phyloP scores from a whole-genome alignment of 2,329 filamentous ascomycete species.

The Chrysosporium queenslandicum region DNA sequence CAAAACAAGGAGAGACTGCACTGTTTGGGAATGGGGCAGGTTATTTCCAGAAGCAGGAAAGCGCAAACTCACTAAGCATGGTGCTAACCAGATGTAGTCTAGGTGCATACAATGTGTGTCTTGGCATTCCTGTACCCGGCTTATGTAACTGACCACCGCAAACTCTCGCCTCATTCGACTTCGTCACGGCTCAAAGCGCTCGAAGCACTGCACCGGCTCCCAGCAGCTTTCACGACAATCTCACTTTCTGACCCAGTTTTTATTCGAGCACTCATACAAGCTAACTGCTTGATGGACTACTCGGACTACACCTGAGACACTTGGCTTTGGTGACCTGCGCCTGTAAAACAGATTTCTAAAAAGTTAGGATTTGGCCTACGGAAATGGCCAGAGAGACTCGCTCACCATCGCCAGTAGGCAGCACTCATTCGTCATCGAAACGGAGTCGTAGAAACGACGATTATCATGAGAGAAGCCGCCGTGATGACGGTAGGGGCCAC shows the following conservation, averaged over 20 bases:
- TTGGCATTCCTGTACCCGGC: background rate
- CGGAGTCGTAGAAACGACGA: constrained; percentile 47
- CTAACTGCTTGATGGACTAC: background rate
- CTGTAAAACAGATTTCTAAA: constrained; percentile 6
- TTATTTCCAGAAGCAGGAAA: constrained; percentile 3
- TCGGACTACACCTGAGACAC: background rate
- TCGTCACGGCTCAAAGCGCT: background rate
- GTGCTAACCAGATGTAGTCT: background rate
- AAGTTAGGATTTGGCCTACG: constrained; percentile 39
- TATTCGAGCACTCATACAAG: background rate
- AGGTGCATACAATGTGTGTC: too few species aligned
- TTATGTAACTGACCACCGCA: constrained; percentile 10
- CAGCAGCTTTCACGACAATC: background rate
- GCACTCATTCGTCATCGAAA: constrained; percentile 63
- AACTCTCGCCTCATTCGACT: background rate
- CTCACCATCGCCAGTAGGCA: constrained; percentile 93
- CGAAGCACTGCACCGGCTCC: background rate
- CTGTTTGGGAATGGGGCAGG: constrained; percentile 1
- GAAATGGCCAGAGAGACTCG: constrained; percentile 55
- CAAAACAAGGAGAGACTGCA: constrained; percentile 7
- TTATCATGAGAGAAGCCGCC: constrained; percentile 43
- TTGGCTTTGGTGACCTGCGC: background rate
- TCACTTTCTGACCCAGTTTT: background rate
- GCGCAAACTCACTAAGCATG: background rate
- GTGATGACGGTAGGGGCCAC: constrained; percentile 42